phyloP scores from a whole-genome alignment of 2,329 filamentous ascomycete species.

The Coniochaeta ligniaria region DNA sequence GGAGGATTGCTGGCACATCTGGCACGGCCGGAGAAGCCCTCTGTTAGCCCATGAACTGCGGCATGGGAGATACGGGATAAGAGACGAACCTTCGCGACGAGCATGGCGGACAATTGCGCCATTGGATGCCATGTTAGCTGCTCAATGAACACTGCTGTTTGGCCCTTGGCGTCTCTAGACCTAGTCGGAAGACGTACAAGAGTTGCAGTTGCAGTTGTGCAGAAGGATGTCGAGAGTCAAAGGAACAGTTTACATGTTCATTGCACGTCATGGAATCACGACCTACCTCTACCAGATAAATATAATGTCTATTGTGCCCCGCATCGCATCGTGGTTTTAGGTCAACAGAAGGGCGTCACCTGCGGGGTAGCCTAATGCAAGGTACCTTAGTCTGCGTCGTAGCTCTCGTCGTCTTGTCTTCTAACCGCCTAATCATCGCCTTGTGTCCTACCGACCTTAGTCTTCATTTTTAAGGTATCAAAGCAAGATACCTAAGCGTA shows the following conservation, averaged over 20 bases:
- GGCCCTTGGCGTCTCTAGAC: background rate
- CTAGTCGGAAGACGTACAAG: too few species aligned
- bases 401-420: too few species aligned
- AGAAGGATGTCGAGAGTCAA: background rate
- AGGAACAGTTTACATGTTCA: background rate
- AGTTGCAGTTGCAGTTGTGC: background rate
- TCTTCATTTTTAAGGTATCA: too few species aligned
- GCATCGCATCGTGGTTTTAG: background rate
- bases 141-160: background rate
- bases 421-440: too few species aligned
- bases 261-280: background rate
- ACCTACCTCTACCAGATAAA: too few species aligned
- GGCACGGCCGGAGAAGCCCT: background rate
- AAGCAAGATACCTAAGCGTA: too few species aligned
- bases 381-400: too few species aligned
- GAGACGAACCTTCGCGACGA: conserved; percentile 44
- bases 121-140: conserved; percentile 21
- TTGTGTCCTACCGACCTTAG: too few species aligned
- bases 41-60: background rate
- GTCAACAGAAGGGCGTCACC: too few species aligned
- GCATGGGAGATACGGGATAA: background rate
- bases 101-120: conserved; percentile 46
- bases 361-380: too few species aligned
- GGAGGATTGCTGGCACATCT: conserved; percentile 80
- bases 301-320: background rate